These are phyloP conservation scores for Rhytidiadelphus loreus DNA, from an alignment of 225 moss, liverwort and hornwort genomes.

Conservation along the genomic window DNA sequence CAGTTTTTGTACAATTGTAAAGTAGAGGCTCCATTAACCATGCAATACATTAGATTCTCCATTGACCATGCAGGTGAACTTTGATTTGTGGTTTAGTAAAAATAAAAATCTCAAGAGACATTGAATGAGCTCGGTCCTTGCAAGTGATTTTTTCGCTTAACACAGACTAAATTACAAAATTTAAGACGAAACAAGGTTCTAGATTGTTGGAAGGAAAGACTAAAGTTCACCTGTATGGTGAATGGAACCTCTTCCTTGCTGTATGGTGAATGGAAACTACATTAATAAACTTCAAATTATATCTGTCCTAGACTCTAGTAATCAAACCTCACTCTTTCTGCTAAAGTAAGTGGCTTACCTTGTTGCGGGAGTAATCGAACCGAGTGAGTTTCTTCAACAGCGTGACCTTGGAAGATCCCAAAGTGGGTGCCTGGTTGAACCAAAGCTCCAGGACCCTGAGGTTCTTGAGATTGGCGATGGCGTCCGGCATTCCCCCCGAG, in stretches of 20 bases:
- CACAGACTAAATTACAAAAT: background rate
- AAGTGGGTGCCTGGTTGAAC: background rate
- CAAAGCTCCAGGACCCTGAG: background rate
- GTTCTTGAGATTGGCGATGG: conserved; percentile 1
- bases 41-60: background rate
- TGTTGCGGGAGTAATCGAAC: conserved; percentile 9
- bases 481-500: conserved; percentile 6
- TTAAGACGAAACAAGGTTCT: background rate
- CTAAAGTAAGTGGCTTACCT: background rate
- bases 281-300: background rate
- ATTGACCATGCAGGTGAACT: background rate
- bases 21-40: background rate
- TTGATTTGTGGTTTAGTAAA: background rate
- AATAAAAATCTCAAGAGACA: background rate
- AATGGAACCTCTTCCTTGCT: background rate
- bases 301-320: background rate
- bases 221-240: background rate
- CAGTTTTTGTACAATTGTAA: background rate
- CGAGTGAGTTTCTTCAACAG: background rate
- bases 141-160: background rate
- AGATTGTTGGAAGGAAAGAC: background rate
- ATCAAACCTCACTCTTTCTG: background rate
- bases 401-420: conserved; percentile 5
- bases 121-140: background rate
- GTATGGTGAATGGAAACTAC: background rate